phyloP scores from a whole-genome alignment of 352 stramenopile genomes.

The Thraustochytrium striatum region DNA sequence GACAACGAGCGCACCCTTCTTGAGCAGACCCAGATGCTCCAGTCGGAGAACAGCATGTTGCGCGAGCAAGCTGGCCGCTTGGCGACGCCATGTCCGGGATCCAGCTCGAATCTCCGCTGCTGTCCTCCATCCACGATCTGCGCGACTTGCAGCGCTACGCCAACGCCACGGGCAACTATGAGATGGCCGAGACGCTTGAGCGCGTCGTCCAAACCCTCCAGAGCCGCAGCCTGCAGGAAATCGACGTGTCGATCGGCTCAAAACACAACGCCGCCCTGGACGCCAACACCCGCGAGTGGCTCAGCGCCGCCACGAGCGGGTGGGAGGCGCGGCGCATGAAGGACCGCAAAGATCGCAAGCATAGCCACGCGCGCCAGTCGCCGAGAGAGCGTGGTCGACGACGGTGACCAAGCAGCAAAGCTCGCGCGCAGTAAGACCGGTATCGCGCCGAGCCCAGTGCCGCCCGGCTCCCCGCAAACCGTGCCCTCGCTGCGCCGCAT shows the following conservation, averaged over 20 bases:
- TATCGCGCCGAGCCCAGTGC: no score
- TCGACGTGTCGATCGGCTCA: neutral
- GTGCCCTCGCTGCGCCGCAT: no score
- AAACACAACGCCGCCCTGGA: neutral
- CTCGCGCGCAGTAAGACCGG: no score
- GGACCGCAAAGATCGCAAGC: slow-evolving; percentile 1
- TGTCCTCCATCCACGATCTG: slow-evolving; percentile 12
- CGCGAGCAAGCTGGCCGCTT: neutral
- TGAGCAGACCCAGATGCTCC: slow-evolving; percentile 25
- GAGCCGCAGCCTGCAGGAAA: neutral
- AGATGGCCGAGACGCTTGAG: neutral
- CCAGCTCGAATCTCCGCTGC: slow-evolving; percentile 11
- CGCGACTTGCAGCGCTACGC: slow-evolving; percentile 5
- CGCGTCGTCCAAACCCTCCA: slow-evolving; percentile 1
- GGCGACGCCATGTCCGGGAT: neutral
- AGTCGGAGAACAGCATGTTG: neutral
- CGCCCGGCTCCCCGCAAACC: no score
- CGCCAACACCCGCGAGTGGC: slow-evolving; percentile 31
- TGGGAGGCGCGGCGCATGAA: slow-evolving; percentile 25
- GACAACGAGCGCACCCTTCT: slow-evolving; percentile 31
- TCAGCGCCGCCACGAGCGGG: slow-evolving; percentile 24
- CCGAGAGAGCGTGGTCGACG: neutral
- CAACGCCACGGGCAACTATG: neutral
- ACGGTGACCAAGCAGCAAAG: no score
- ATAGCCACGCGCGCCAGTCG: neutral